Evolutionary conservation across 208 protist genomes (phyloP).

Genomic region (Blechomonas ayalai): DNA sequence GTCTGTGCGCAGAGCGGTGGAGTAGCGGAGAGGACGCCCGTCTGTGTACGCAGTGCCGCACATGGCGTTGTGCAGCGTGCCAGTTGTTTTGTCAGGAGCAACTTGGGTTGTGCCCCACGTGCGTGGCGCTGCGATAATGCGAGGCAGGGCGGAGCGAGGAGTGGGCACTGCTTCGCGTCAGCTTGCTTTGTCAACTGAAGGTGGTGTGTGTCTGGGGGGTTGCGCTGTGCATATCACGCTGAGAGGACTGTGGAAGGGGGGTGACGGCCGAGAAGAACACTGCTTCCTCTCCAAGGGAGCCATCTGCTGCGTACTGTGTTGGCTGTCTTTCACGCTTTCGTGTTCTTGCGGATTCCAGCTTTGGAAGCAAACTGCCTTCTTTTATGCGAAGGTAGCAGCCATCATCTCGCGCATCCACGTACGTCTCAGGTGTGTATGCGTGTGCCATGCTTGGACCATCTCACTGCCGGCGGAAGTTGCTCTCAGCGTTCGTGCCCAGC

Average conservation of each 20-base stretch:
- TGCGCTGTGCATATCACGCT: not conserved
- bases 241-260: no score
- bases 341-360: not conserved
- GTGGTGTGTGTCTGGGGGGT: not conserved
- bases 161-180: slow-evolving; percentile 1
- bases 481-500: slow-evolving; percentile 36
- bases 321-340: not conserved
- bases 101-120: slow-evolving; percentile 60
- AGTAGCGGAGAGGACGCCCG: slow-evolving; percentile 2
- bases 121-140: slow-evolving; percentile 33
- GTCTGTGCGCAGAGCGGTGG: slow-evolving; percentile 2
- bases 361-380: not conserved
- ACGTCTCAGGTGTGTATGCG: no score
- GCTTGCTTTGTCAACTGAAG: not conserved
- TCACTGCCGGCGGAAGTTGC: no score
- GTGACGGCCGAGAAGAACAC: no score
- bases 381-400: no score
- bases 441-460: no score
- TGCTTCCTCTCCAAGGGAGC: no score
- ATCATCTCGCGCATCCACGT: no score
- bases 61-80: slow-evolving; percentile 45
- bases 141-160: no score
- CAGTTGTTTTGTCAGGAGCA: slow-evolving; percentile 35
- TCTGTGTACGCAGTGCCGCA: slow-evolving; percentile 36
- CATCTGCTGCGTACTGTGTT: no score